phyloP scores from a whole-genome alignment of 2,329 filamentous ascomycete genomes.

The Alternaria dauci region DNA sequence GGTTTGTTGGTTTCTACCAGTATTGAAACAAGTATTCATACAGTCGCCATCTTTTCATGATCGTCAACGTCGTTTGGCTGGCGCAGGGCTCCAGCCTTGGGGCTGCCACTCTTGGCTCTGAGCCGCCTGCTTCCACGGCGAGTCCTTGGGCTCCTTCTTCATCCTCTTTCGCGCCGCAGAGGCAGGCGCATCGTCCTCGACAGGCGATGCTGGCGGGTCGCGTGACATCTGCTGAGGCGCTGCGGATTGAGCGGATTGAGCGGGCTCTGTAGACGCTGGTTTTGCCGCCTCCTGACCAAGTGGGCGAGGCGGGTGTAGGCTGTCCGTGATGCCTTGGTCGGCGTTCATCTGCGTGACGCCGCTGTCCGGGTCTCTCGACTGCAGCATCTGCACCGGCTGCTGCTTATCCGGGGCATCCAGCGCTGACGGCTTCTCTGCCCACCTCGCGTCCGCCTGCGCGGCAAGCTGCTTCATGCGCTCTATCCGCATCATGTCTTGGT shows the following conservation, averaged over 20 bases:
- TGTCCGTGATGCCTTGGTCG: slow-evolving; percentile 44
- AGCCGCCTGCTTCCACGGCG: slow-evolving; percentile 52
- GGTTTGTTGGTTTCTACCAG: not conserved
- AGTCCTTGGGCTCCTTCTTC: slow-evolving; percentile 44
- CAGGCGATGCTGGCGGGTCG: slow-evolving; percentile 19
- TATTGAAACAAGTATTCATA: slow-evolving; percentile 4
- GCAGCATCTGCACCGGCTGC: slow-evolving; percentile 57
- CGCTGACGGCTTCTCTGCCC: slow-evolving; percentile 66
- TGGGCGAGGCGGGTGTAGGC: slow-evolving; percentile 17
- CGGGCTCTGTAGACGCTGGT: slow-evolving; percentile 12
- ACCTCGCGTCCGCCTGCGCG: slow-evolving; percentile 66
- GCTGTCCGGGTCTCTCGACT: slow-evolving; percentile 53
- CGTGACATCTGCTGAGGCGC: slow-evolving; percentile 29
- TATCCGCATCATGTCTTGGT: slow-evolving; percentile 64
- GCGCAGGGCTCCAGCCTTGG: slow-evolving; percentile 55
- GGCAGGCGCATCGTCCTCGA: slow-evolving; percentile 20
- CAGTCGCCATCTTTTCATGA: not conserved
- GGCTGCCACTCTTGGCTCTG: slow-evolving; percentile 59
- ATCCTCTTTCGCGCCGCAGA: slow-evolving; percentile 33
- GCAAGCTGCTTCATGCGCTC: slow-evolving; percentile 67
- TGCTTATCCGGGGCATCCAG: slow-evolving; percentile 64
- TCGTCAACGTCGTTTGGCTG: slow-evolving; percentile 43
- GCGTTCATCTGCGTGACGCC: slow-evolving; percentile 48
- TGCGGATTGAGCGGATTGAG: not conserved
- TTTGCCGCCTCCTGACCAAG: slow-evolving; percentile 7